These are phyloP conservation scores for Cyberlindnera saturnus DNA, from an alignment of 805 yeast genomes.

Conservation along the genomic window DNA sequence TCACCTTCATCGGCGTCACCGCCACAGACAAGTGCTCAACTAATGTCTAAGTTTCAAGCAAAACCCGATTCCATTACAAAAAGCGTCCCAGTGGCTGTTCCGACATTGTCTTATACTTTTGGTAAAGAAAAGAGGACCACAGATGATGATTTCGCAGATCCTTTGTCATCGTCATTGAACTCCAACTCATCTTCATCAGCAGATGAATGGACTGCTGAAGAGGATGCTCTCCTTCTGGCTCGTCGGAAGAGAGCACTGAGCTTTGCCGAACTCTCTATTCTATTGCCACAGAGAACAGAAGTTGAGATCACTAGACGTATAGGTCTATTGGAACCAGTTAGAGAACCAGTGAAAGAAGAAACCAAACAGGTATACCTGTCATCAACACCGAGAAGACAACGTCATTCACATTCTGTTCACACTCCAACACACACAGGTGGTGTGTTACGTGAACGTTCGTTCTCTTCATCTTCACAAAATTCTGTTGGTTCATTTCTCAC, in stretches of 20 bases:
- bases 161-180: conserved; percentile 6
- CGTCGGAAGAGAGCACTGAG: conserved; percentile 54
- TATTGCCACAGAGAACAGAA: conserved; percentile 69
- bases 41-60: not conserved
- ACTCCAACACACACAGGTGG: conserved; percentile 4
- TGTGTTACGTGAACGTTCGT: conserved; percentile 6
- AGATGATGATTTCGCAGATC: conserved; percentile 5
- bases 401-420: conserved; percentile 9
- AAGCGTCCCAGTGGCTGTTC: not conserved
- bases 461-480: conserved; percentile 9
- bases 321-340: conserved; percentile 32
- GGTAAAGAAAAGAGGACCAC: not conserved
- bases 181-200: conserved; percentile 6
- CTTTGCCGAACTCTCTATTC: conserved; percentile 65
- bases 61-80: not conserved
- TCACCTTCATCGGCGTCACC: conserved; percentile 7
- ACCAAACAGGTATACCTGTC: conserved; percentile 6
- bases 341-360: conserved; percentile 2
- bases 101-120: not conserved
- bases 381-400: conserved; percentile 8
- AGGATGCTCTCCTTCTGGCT: conserved; percentile 59
- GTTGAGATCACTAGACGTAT: conserved; percentile 66
- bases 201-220: conserved; percentile 50
- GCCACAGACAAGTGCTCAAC: not conserved
- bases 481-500: conserved; percentile 3